phyloP scores from a whole-genome alignment of 75 land plant species.

The Chamaecyparis obtusa region DNA sequence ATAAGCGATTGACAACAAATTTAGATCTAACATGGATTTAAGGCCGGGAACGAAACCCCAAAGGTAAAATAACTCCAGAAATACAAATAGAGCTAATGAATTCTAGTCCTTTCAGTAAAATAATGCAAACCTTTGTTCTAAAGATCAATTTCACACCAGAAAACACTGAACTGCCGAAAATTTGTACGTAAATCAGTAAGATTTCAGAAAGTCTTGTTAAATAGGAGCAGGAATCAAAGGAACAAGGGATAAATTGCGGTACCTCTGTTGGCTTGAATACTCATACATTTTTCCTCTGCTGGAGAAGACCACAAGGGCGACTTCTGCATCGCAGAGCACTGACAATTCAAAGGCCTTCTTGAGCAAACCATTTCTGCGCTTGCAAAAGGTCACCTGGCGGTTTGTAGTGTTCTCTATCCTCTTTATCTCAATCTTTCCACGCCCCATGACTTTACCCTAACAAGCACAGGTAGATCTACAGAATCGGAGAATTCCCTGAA shows the following conservation, averaged over 20 bases:
- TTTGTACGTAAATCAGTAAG: background rate
- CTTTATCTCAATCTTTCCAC: conserved; percentile 16
- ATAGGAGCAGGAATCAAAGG: background rate
- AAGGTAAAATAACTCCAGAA: background rate
- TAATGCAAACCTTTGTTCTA: background rate
- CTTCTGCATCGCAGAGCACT: conserved; percentile 17
- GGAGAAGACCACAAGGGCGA: conserved; percentile 19
- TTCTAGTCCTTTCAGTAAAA: background rate
- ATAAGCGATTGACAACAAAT: background rate
- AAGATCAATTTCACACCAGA: background rate
- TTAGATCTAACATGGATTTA: background rate
- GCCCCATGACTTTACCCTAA: background rate
- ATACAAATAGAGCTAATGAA: background rate
- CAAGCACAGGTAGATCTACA: background rate
- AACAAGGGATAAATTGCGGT: background rate
- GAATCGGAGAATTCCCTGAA: background rate
- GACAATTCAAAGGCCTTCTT: conserved; percentile 24
- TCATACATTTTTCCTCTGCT: conserved; percentile 5
- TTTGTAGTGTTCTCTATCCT: conserved; percentile 13
- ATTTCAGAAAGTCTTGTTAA: background rate
- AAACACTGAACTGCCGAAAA: background rate
- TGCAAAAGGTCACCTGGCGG: conserved; percentile 18
- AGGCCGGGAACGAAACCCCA: background rate
- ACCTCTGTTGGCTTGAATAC: conserved; percentile 1
- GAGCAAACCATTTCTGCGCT: conserved; percentile 15